Conservation (phyloP, 106 monocot genomes). For the Dendrobium nobile region DNA sequence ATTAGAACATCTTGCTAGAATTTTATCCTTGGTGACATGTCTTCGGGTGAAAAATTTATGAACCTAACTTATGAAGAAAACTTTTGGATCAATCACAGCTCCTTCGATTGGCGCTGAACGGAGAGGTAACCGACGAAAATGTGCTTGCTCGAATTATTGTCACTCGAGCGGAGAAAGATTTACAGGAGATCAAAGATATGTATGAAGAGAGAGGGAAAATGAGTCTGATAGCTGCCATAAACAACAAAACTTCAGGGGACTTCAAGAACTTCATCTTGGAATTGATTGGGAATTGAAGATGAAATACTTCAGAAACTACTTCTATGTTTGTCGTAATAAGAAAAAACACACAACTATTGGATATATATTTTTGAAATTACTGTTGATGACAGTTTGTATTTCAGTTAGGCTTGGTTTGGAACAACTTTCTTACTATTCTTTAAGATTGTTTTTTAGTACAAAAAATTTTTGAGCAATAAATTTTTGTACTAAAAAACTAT, state of each 20-base stretch:
- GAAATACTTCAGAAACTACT: neutral
- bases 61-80: neutral
- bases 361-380: neutral
- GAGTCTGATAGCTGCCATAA: slow-evolving; percentile 39
- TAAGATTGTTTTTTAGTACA: too few relatives aligned
- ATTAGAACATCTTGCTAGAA: neutral
- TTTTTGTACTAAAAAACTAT: too few relatives aligned
- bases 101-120: slow-evolving; percentile 20
- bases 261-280: slow-evolving; percentile 66
- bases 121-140: slow-evolving; percentile 28
- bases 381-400: neutral
- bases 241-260: slow-evolving; percentile 46
- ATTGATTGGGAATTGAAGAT: slow-evolving; percentile 37
- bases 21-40: too few relatives aligned
- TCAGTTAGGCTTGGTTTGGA: neutral
- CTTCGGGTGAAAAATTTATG: neutral
- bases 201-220: slow-evolving; percentile 42
- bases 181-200: slow-evolving; percentile 20
- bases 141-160: slow-evolving; percentile 42
- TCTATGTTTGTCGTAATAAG: neutral
- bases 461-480: too few relatives aligned
- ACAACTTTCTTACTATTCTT: too few relatives aligned
- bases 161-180: slow-evolving; percentile 52
- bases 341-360: neutral
- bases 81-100: slow-evolving; percentile 20